Evolutionary conservation across 75 land plant genomes (phyloP).

Genomic region (Pseudotsuga menziesii): DNA sequence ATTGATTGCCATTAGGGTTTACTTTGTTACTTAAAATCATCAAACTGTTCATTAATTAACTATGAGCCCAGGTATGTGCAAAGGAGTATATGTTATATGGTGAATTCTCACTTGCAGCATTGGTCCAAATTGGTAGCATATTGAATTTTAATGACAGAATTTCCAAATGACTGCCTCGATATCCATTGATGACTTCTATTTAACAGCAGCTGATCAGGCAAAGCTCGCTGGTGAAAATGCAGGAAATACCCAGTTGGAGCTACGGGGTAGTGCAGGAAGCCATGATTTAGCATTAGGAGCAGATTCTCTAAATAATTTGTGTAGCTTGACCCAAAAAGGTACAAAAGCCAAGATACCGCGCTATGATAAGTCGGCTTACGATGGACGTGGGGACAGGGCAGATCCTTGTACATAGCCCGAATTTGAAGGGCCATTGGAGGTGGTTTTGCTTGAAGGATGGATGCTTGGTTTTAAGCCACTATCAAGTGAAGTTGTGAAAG

Average conservation of each 20-base stretch:
- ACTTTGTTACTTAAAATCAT: too few species aligned
- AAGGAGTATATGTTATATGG: too few species aligned
- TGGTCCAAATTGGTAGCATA: too few species aligned
- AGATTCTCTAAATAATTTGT: slow-evolving; percentile 54
- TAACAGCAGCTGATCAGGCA: slow-evolving; percentile 84
- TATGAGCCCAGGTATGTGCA: too few species aligned
- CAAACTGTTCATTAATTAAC: too few species aligned
- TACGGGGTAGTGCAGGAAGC: slow-evolving; percentile 96
- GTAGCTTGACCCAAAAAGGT: slow-evolving; percentile 64
- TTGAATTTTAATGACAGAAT: too few species aligned
- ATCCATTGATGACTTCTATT: slow-evolving; percentile 94
- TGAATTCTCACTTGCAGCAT: too few species aligned
- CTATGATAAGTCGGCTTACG: slow-evolving; percentile 89
- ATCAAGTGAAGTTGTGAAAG: too few species aligned
- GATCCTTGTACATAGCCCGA: slow-evolving; percentile 90
- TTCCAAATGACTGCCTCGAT: slow-evolving; percentile 66
- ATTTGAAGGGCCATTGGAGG: slow-evolving; percentile 84
- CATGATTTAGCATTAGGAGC: slow-evolving; percentile 82
- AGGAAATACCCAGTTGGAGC: slow-evolving; percentile 78
- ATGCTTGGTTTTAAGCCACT: too few species aligned
- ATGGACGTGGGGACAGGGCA: slow-evolving; percentile 86
- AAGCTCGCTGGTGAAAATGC: slow-evolving; percentile 60
- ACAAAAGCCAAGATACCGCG: slow-evolving; percentile 71
- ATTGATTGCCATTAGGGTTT: too few species aligned
- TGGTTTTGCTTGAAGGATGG: too few species aligned